phyloP scores from a whole-genome alignment of 805 yeast genomes.

The Saccharomyces cerevisiae region DNA sequence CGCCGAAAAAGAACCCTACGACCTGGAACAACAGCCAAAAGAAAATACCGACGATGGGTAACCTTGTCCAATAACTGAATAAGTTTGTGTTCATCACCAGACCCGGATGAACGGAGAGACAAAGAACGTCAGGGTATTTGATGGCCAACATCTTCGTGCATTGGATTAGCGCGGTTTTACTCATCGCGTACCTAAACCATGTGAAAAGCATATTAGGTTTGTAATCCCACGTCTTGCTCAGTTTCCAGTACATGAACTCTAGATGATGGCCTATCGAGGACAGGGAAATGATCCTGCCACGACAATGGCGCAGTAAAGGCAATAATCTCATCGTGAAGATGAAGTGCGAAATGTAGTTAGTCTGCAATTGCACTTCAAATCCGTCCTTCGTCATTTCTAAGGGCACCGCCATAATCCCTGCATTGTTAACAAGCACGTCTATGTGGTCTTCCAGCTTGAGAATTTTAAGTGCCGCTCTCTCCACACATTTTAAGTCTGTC shows the following conservation, averaged over 20 bases:
- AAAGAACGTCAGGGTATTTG: constrained; percentile 56
- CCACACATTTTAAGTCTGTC: constrained; percentile 39
- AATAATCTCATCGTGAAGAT: constrained; percentile 55
- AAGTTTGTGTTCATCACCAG: constrained; percentile 74
- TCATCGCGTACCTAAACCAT: constrained; percentile 69
- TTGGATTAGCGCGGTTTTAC: constrained; percentile 74
- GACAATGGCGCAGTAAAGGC: constrained; percentile 39
- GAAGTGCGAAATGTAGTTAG: constrained; percentile 71
- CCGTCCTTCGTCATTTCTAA: constrained; percentile 54
- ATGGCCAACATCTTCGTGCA: constrained; percentile 55
- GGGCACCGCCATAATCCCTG: constrained; percentile 77
- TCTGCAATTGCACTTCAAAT: constrained; percentile 73
- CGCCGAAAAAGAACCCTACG: constrained; percentile 63
- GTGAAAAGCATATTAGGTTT: constrained; percentile 63
- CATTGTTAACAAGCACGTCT: constrained; percentile 64
- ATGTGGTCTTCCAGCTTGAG: constrained; percentile 39
- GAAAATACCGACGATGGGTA: constrained; percentile 67
- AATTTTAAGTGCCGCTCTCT: constrained; percentile 42
- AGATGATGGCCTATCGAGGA: constrained; percentile 60
- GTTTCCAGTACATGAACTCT: constrained; percentile 39
- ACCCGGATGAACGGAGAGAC: constrained; percentile 74
- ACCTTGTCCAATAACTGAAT: constrained; percentile 67
- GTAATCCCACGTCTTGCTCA: constrained; percentile 41
- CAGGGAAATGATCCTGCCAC: constrained; percentile 47
- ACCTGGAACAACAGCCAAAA: constrained; percentile 67